phyloP scores from a whole-genome alignment of 441 rosid genomes.

The Pelargonium cotyledonis region DNA sequence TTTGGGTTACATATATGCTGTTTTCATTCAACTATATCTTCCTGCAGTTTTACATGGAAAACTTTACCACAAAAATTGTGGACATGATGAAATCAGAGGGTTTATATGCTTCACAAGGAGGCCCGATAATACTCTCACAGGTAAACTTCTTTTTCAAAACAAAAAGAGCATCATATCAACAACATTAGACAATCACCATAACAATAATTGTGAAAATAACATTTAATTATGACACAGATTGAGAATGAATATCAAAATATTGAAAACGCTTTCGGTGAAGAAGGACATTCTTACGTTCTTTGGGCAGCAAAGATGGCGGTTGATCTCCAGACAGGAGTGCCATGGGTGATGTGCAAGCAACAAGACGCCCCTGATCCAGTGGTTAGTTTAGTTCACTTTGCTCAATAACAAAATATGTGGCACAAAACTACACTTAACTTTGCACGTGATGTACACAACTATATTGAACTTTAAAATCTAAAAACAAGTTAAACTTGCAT shows the following conservation, averaged over 20 bases:
- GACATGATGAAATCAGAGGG: constrained; percentile 60
- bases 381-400: constrained; percentile 24
- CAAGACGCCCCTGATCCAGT: constrained; percentile 68
- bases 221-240: constrained; percentile 28
- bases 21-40: not conserved
- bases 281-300: constrained; percentile 44
- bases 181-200: not conserved
- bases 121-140: constrained; percentile 71
- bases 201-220: not conserved
- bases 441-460: not conserved
- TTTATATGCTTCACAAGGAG: constrained; percentile 65
- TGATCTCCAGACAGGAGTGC: constrained; percentile 52
- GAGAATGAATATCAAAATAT: constrained; percentile 65
- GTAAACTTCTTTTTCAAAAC: constrained; percentile 19
- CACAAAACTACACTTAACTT: not conserved
- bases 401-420: too few species aligned
- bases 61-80: constrained; percentile 50
- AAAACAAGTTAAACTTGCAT: too few species aligned
- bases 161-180: not conserved
- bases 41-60: constrained; percentile 49
- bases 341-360: constrained; percentile 78
- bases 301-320: constrained; percentile 70
- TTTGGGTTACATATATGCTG: not conserved
- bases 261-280: constrained; percentile 39
- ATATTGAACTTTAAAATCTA: too few species aligned